These are phyloP conservation scores for Diplodia mutila DNA, from an alignment of 2,329 filamentous ascomycete species.

Conservation along the genomic window DNA sequence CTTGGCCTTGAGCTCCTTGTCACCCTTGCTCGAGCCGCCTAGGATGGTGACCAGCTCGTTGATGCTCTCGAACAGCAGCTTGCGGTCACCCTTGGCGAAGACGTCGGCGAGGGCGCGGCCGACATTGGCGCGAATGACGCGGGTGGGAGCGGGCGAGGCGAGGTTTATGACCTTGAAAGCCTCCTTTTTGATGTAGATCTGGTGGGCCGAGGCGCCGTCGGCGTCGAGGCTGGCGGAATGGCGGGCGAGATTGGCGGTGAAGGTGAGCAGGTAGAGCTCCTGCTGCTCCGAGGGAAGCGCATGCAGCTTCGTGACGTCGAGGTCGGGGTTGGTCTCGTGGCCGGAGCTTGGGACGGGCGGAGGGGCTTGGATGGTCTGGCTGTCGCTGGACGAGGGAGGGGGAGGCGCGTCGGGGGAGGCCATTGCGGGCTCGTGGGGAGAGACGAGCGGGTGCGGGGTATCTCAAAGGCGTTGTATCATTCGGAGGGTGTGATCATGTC, in stretches of 20 bases:
- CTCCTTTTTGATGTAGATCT: slow-evolving; percentile 91
- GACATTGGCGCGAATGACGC: slow-evolving; percentile 87
- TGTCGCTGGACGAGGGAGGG: slow-evolving; percentile 38
- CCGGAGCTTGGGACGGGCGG: not conserved
- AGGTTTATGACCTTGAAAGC: slow-evolving; percentile 91
- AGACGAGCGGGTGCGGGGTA: not conserved
- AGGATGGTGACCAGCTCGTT: slow-evolving; percentile 81
- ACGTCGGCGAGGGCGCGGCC: slow-evolving; percentile 83
- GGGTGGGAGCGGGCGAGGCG: slow-evolving; percentile 76
- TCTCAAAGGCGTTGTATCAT: slow-evolving; percentile 14
- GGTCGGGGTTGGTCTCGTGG: slow-evolving; percentile 64
- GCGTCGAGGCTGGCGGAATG: slow-evolving; percentile 75
- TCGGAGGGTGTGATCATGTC: slow-evolving; percentile 10
- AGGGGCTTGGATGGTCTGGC: slow-evolving; percentile 32
- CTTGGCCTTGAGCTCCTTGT: slow-evolving; percentile 76
- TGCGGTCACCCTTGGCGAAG: slow-evolving; percentile 83
- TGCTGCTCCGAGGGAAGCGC: slow-evolving; percentile 91
- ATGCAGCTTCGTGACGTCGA: slow-evolving; percentile 88
- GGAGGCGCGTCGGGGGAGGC: slow-evolving; percentile 29
- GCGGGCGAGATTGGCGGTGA: slow-evolving; percentile 78
- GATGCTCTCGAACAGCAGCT: slow-evolving; percentile 90
- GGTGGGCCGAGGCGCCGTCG: slow-evolving; percentile 84
- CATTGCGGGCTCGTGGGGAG: slow-evolving; percentile 11
- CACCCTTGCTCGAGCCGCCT: slow-evolving; percentile 70
- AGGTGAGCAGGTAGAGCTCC: slow-evolving; percentile 89